Conservation (phyloP, 305 asterid genomes). For the Fraxinus ornus region DNA sequence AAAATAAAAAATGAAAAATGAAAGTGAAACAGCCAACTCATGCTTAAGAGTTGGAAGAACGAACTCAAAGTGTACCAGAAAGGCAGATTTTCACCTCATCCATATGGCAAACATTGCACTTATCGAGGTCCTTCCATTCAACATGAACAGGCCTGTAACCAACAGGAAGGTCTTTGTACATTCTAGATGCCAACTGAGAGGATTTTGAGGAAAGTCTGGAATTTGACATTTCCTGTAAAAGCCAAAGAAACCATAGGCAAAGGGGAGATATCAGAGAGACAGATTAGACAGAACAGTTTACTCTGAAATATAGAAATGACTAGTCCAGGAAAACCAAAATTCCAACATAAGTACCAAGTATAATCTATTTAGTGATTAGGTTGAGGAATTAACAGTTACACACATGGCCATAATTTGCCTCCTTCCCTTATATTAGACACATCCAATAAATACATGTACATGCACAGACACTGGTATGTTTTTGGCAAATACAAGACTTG, state of each 20-base stretch:
- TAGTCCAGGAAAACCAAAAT: background rate
- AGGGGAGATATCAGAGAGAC: slow-evolving; percentile 23
- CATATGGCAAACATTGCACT: slow-evolving; percentile 99
- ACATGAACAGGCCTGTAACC: slow-evolving; percentile 82
- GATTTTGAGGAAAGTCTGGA: slow-evolving; percentile 46
- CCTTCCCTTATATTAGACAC: background rate
- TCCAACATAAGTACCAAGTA: background rate
- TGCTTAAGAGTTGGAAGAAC: slow-evolving; percentile 20
- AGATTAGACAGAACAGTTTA: slow-evolving; percentile 4
- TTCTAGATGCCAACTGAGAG: slow-evolving; percentile 50
- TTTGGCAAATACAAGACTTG: background rate
- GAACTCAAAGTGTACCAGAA: slow-evolving; percentile 15
- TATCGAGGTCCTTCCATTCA: slow-evolving; percentile 96
- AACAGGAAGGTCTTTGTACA: slow-evolving; percentile 47
- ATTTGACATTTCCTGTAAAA: slow-evolving; percentile 69
- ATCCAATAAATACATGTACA: background rate
- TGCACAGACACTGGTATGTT: background rate
- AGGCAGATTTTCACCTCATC: slow-evolving; percentile 68
- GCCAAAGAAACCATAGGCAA: slow-evolving; percentile 20
- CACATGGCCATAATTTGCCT: background rate
- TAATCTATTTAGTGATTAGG: background rate
- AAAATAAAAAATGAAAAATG: background rate
- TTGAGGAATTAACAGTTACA: background rate
- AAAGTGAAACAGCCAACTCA: slow-evolving; percentile 18
- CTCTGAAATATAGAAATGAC: background rate